Conservation (phyloP, 2,329 filamentous ascomycete genomes). For the Penicillium sp. region DNA sequence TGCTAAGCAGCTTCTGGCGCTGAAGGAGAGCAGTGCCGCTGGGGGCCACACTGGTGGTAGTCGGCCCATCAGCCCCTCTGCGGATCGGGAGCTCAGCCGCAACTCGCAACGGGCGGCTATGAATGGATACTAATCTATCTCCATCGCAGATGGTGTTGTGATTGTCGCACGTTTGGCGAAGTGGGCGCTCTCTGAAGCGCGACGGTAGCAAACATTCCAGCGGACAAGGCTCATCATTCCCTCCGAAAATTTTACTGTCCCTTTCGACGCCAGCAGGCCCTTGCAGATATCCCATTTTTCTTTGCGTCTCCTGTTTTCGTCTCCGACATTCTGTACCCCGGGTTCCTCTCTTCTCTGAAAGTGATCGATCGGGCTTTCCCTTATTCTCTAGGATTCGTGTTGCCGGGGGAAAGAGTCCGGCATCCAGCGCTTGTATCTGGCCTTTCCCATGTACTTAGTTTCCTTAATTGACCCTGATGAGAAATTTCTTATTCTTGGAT, state of each 20-base stretch:
- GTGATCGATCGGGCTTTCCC: conserved; percentile 21
- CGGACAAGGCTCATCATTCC: conserved; percentile 18
- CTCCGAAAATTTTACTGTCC: conserved; percentile 27
- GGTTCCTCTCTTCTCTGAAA: conserved; percentile 16
- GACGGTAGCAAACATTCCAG: conserved; percentile 15
- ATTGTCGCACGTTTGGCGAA: conserved; percentile 20
- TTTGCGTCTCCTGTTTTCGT: conserved; percentile 24
- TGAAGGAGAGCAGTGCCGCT: conserved; percentile 96
- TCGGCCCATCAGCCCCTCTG: conserved; percentile 90
- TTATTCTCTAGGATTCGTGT: conserved; percentile 29
- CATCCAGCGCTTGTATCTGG: conserved; percentile 28
- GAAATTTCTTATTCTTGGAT: conserved; percentile 24
- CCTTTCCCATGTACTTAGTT: conserved; percentile 38
- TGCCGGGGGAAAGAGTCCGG: conserved; percentile 29
- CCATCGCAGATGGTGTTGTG: conserved; percentile 8
- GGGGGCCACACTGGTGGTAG: conserved; percentile 66
- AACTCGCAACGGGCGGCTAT: conserved; percentile 96
- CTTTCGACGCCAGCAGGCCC: conserved; percentile 33
- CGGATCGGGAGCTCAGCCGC: conserved; percentile 92
- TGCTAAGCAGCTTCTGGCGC: conserved; percentile 93
- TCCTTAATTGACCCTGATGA: conserved; percentile 32
- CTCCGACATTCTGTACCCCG: conserved; percentile 20
- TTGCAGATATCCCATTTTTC: conserved; percentile 42
- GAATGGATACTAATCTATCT: conserved; percentile 80
- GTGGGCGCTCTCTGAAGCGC: conserved; percentile 21